Evolutionary conservation across 2,329 filamentous ascomycete species (phyloP).

Genomic region (Davidsoniella eucalypti): DNA sequence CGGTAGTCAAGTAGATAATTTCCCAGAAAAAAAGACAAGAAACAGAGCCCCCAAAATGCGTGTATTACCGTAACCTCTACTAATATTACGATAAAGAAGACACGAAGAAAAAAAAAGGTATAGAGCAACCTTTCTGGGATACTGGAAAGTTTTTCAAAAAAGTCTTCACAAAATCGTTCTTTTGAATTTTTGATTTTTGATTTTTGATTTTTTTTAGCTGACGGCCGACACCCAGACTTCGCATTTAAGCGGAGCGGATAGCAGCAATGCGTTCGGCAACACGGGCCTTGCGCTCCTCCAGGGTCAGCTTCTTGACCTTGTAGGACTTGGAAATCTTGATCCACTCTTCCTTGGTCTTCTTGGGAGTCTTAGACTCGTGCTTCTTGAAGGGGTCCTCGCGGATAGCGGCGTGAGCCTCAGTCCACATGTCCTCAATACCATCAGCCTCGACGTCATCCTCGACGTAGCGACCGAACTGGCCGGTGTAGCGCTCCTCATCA

Average conservation of each 20-base stretch:
- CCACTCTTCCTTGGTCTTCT: slow-evolving; percentile 97
- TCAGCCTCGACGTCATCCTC: slow-evolving; percentile 95
- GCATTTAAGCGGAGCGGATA: slow-evolving; percentile 31
- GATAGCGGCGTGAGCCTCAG: slow-evolving; percentile 89
- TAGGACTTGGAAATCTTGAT: slow-evolving; percentile 91
- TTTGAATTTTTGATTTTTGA: slow-evolving; percentile 2
- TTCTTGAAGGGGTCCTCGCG: slow-evolving; percentile 98
- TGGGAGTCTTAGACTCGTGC: slow-evolving; percentile 52
- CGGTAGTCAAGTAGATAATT: too few relatives aligned
- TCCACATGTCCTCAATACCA: slow-evolving; percentile 90
- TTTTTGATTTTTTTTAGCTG: slow-evolving; percentile 11
- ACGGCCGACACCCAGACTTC: background rate
- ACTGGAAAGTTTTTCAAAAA: too few relatives aligned
- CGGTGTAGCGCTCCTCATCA: slow-evolving; percentile 98
- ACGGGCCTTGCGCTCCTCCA: slow-evolving; percentile 65
- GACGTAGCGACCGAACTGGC: slow-evolving; percentile 95
- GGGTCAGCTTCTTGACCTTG: slow-evolving; percentile 59
- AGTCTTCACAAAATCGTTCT: background rate
- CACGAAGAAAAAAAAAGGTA: slow-evolving; percentile 5
- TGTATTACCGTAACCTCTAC: too few relatives aligned
- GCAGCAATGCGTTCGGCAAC: slow-evolving; percentile 85
- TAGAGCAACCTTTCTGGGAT: background rate
- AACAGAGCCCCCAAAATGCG: too few relatives aligned
- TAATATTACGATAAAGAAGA: background rate
- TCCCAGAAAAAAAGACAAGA: too few relatives aligned